phyloP scores from a whole-genome alignment of 2,329 filamentous ascomycete genomes.

The Tolypocladium album region DNA sequence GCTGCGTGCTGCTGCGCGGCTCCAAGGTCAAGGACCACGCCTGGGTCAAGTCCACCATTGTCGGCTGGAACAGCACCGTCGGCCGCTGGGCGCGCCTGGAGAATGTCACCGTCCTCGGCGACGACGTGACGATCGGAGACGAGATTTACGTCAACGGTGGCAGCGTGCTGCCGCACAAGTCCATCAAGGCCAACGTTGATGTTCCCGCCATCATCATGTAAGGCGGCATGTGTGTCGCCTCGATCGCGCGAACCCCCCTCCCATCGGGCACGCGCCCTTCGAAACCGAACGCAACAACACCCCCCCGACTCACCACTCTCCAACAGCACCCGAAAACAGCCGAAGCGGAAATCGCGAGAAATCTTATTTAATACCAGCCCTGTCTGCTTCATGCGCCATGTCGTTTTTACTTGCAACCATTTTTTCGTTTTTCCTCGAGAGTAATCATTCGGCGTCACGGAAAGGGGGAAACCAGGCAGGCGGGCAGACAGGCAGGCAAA shows the following conservation, averaged over 20 bases:
- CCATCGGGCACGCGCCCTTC: not conserved
- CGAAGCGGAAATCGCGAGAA: not conserved
- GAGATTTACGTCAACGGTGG: conserved; percentile 98
- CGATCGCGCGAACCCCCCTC: not conserved
- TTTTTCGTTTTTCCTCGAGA: not conserved
- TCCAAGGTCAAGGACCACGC: conserved; percentile 98
- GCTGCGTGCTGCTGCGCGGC: conserved; percentile 78
- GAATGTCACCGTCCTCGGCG: conserved; percentile 95
- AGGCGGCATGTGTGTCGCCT: conserved; percentile 7
- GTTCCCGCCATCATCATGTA: conserved; percentile 60
- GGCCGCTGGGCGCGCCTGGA: conserved; percentile 93
- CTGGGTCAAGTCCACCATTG: conserved; percentile 97
- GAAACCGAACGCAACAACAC: not conserved
- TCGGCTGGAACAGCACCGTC: conserved; percentile 95
- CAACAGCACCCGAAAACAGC: not conserved
- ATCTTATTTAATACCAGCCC: not conserved
- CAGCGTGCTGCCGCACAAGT: conserved; percentile 93
- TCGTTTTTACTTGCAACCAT: not conserved
- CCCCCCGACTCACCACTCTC: not conserved
- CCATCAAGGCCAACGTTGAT: conserved; percentile 97
- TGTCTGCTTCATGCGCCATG: not conserved
- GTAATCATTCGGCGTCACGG: conserved; percentile 6
- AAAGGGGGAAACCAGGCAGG: conserved; percentile 3
- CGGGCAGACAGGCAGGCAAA: conserved; percentile 4
- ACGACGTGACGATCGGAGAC: conserved; percentile 95